phyloP scores from a whole-genome alignment of 2,329 filamentous ascomycete species.

The Ambrosiella xylebori region DNA sequence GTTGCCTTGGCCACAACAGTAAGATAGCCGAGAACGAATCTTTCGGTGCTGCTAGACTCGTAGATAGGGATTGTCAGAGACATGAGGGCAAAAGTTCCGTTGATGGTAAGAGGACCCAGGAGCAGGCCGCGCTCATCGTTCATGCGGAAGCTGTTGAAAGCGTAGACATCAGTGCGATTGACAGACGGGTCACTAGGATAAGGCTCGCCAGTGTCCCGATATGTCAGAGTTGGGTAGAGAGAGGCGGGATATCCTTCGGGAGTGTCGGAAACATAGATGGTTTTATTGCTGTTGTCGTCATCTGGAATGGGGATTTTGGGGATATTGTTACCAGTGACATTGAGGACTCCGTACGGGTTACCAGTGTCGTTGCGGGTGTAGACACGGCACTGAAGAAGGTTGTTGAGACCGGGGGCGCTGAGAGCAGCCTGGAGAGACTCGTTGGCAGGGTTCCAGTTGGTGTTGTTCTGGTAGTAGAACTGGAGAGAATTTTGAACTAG shows the following conservation, averaged over 20 bases:
- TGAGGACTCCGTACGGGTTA: constrained; percentile 38
- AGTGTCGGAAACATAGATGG: constrained; percentile 42
- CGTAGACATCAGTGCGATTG: constrained; percentile 15
- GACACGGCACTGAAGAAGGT: constrained; percentile 53
- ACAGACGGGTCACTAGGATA: constrained; percentile 27
- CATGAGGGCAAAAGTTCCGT: constrained; percentile 55
- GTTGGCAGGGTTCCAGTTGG: constrained; percentile 43
- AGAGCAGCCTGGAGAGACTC: constrained; percentile 59
- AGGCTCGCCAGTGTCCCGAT: constrained; percentile 27
- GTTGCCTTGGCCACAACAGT: constrained; percentile 58
- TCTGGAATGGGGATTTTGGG: constrained; percentile 43
- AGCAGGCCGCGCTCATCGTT: constrained; percentile 43
- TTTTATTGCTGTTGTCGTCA: constrained; percentile 36
- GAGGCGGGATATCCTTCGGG: constrained; percentile 50
- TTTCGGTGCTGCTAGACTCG: constrained; percentile 8
- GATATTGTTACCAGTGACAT: constrained; percentile 37
- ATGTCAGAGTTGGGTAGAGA: constrained; percentile 68
- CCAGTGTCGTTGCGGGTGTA: constrained; percentile 53
- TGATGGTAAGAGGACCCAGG: constrained; percentile 57
- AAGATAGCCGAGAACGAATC: constrained; percentile 57
- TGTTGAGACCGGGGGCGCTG: constrained; percentile 36
- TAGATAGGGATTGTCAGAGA: constrained; percentile 70
- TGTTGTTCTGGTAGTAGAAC: constrained; percentile 38
- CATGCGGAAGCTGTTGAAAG: constrained; percentile 33
- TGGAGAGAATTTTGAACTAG: constrained; percentile 37